phyloP scores from a whole-genome alignment of 192 early-diverging fungal genomes.

The Coemansia sp. region DNA sequence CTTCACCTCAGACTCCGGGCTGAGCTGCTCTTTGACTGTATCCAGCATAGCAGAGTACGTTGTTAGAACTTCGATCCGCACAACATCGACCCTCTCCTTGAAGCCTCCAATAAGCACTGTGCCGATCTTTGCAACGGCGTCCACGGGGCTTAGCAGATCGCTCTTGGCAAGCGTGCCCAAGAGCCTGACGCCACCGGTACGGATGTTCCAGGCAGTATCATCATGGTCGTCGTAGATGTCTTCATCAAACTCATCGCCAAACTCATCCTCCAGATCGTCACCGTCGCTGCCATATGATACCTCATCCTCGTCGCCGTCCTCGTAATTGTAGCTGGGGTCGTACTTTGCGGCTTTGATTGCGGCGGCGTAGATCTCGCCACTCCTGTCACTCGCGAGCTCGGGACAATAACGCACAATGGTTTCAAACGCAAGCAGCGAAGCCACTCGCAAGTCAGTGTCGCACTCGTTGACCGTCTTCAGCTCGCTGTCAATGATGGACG shows the following conservation, averaged over 20 bases:
- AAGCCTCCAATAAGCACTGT: constrained; percentile 22
- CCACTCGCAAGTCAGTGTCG: constrained; percentile 36
- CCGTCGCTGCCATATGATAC: constrained; percentile 33
- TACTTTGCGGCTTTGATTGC: constrained; percentile 23
- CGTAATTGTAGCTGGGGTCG: constrained; percentile 51
- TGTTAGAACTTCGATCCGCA: constrained; percentile 39
- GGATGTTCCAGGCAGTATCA: constrained; percentile 45
- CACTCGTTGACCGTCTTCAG: constrained; percentile 20
- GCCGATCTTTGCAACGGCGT: constrained; percentile 27
- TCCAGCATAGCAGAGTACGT: constrained; percentile 30
- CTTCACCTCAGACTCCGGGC: neutral
- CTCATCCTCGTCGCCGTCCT: constrained; percentile 13
- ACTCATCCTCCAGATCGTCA: constrained; percentile 33
- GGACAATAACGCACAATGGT: constrained; percentile 31
- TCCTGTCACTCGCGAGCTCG: constrained; percentile 3
- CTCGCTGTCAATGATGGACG: constrained; percentile 27
- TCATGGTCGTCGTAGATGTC: constrained; percentile 49
- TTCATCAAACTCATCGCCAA: constrained; percentile 47
- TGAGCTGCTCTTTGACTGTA: neutral
- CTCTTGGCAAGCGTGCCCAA: constrained; percentile 33
- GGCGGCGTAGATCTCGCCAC: constrained; percentile 26
- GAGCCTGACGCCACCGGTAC: constrained; percentile 45
- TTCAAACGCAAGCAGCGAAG: constrained; percentile 38
- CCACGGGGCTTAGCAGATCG: constrained; percentile 9
- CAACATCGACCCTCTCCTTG: constrained; percentile 45